These are phyloP conservation scores for Tanacetum coccineum DNA, from an alignment of 129 eudicot species.

Conservation along the genomic window DNA sequence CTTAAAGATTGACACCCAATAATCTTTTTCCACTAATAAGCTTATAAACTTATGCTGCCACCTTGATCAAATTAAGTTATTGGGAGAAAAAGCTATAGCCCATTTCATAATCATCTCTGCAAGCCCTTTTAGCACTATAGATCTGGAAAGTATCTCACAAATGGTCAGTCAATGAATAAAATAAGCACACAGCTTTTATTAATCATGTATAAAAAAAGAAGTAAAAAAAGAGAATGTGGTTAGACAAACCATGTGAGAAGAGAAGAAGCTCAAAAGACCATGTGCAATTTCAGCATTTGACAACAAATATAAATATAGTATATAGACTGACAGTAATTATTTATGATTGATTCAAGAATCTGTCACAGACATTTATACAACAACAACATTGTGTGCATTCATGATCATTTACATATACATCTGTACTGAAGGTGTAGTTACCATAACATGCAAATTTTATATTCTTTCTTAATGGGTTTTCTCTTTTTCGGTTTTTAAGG, in stretches of 20 bases:
- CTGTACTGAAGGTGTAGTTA: too few species aligned
- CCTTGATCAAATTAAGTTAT: conserved; percentile 18
- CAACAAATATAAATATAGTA: conserved; percentile 36
- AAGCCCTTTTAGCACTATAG: conserved; percentile 44
- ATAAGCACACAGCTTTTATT: conserved; percentile 26
- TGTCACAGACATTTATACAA: conserved; percentile 26
- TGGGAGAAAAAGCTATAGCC: conserved; percentile 5
- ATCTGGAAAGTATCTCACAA: conserved; percentile 57
- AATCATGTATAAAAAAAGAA: conserved; percentile 17
- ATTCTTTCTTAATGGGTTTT: conserved; percentile 22
- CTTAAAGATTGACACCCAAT: conserved; percentile 2
- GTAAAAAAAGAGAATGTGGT: conserved; percentile 21
- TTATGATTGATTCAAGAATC: conserved; percentile 19
- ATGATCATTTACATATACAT: not conserved
- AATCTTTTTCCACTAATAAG: not conserved
- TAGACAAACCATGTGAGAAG: conserved; percentile 54
- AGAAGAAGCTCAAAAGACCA: conserved; percentile 57
- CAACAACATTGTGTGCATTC: conserved; percentile 12
- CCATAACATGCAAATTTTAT: conserved; percentile 12
- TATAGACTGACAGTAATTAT: not conserved
- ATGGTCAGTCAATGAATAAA: conserved; percentile 47
- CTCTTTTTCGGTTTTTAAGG: conserved; percentile 23
- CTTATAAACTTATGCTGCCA: conserved; percentile 16
- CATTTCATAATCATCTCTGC: conserved; percentile 13
- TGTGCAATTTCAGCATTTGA: conserved; percentile 37